phyloP scores from a whole-genome alignment of 148 eudicot genomes.

The Silene uniflora region DNA sequence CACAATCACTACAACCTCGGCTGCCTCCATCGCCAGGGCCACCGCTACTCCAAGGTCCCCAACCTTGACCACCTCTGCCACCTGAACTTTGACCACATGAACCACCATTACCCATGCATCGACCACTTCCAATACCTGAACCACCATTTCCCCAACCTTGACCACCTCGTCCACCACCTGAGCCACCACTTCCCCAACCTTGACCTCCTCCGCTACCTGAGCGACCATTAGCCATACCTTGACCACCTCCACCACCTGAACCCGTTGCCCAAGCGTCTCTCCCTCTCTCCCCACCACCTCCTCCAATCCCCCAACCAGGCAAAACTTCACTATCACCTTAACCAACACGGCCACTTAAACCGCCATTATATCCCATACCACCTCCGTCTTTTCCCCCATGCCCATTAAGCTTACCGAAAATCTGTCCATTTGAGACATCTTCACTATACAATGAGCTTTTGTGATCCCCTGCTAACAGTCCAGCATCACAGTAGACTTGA shows the following conservation, averaged over 20 bases:
- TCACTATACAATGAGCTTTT: background rate
- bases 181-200: constrained; percentile 1
- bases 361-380: constrained; percentile 5
- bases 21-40: background rate
- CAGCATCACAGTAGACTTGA: constrained; percentile 13
- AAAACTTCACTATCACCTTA: no score
- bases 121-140: background rate
- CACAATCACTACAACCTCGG: no score
- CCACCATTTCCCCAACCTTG: background rate
- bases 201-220: background rate
- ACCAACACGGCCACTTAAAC: constrained; percentile 4
- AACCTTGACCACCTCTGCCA: background rate
- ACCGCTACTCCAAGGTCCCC: constrained; percentile 2
- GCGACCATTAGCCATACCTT: constrained; percentile 1
- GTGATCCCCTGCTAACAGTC: constrained; percentile 10
- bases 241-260: constrained; percentile 9
- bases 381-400: background rate
- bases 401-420: background rate
- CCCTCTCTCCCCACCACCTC: background rate
- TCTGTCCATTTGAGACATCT: background rate
- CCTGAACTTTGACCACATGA: constrained; percentile 4
- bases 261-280: background rate
- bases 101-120: background rate
- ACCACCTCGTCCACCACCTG: background rate
- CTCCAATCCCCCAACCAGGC: constrained; percentile 3